These are phyloP conservation scores for Fraxinus sp. DNA, from an alignment of 305 asterid genomes.

Conservation along the genomic window DNA sequence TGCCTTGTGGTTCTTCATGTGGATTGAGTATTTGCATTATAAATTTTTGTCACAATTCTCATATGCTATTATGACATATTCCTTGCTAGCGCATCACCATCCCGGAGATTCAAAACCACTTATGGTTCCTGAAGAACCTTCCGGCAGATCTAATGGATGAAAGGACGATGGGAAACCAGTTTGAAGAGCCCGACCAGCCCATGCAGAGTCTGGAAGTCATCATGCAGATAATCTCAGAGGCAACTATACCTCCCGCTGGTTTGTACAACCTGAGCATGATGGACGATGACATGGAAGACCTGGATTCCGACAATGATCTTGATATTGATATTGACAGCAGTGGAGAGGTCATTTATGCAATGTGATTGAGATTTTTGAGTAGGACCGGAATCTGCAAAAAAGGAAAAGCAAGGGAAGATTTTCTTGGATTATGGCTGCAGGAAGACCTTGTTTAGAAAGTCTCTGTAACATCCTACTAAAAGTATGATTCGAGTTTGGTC, in stretches of 20 bases:
- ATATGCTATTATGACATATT: constrained; percentile 5
- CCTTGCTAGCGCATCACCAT: constrained; percentile 81
- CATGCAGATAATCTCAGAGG: constrained; percentile 92
- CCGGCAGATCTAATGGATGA: constrained; percentile 91
- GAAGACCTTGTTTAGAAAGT: not conserved
- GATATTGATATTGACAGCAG: constrained; percentile 96
- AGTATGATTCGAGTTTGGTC: not conserved
- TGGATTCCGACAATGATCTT: constrained; percentile 89
- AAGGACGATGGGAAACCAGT: constrained; percentile 51
- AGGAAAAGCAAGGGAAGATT: not conserved
- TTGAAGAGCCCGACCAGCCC: constrained; percentile 86
- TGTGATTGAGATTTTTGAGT: constrained; percentile 37
- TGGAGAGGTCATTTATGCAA: constrained; percentile 85
- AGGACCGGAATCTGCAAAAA: not conserved
- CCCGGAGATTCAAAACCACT: constrained; percentile 65
- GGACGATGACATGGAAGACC: constrained; percentile 93
- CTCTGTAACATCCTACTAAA: not conserved
- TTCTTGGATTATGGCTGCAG: constrained; percentile 3
- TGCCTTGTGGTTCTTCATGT: not conserved
- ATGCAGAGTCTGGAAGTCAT: constrained; percentile 80
- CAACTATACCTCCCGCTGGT: constrained; percentile 89
- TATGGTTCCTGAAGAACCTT: constrained; percentile 86
- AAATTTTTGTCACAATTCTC: not conserved
- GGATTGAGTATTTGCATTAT: not conserved
- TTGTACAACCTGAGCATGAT: constrained; percentile 65